A percentile compares a stretch with the other conserved stretches of the same genome.
Evolutionary conservation across 2,329 filamentous ascomycete genomes (phyloP).

Genomic region (Graphilbum fragrans): DNA sequence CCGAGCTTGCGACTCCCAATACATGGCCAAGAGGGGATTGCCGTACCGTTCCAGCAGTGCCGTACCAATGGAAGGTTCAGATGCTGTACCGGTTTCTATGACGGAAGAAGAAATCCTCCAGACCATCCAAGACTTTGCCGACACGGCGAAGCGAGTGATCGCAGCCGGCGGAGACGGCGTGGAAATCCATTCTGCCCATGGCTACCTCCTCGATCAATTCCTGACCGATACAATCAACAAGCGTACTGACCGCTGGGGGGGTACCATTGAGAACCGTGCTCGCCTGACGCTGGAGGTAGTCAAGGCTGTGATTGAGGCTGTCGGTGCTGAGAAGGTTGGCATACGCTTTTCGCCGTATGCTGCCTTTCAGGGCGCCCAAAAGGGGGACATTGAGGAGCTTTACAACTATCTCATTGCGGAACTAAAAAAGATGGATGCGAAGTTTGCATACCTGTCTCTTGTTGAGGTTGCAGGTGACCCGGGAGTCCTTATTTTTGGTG

Average conservation of each 20-base stretch:
- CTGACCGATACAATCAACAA: constrained; percentile 39
- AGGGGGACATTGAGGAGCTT: background rate
- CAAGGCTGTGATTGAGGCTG: constrained; percentile 33
- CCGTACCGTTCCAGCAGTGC: background rate
- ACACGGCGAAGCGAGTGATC: constrained; percentile 27
- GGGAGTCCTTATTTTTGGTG: constrained; percentile 26
- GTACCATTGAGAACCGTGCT: constrained; percentile 40
- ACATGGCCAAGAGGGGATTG: constrained; percentile 11
- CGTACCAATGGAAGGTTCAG: constrained; percentile 3
- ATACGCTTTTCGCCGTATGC: constrained; percentile 44
- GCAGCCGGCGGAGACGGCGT: constrained; percentile 34
- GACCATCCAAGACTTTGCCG: constrained; percentile 18
- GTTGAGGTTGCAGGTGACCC: constrained; percentile 29
- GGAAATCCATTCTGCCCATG: constrained; percentile 27
- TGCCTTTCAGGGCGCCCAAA: constrained; percentile 32
- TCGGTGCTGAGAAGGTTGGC: constrained; percentile 34
- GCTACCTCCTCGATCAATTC: constrained; percentile 39
- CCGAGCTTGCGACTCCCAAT: constrained; percentile 20
- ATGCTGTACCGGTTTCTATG: constrained; percentile 22
- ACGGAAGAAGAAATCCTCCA: constrained; percentile 28
- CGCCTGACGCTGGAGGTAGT: constrained; percentile 38
- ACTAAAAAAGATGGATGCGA: constrained; percentile 16
- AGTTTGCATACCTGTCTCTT: constrained; percentile 39
- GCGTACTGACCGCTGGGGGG: constrained; percentile 41
- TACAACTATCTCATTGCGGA: background rate